Evolutionary conservation across 2,329 filamentous ascomycete genomes (phyloP).

Genomic region (Verticillium nubilum): DNA sequence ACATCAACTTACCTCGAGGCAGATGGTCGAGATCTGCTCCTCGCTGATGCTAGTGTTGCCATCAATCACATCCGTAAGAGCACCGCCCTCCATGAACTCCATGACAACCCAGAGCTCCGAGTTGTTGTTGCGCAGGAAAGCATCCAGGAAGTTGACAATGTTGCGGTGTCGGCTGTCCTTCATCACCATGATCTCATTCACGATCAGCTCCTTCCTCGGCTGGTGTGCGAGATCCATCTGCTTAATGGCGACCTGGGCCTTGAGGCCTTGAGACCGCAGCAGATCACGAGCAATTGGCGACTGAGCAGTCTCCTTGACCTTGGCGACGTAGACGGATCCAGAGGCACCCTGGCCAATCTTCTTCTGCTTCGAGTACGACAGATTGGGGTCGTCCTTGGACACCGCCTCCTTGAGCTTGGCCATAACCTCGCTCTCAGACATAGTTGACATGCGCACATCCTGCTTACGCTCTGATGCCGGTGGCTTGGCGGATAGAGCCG

Average conservation of each 20-base stretch:
- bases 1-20: constrained; percentile 68
- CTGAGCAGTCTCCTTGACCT: constrained; percentile 83
- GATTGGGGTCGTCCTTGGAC: constrained; percentile 87
- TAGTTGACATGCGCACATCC: constrained; percentile 96
- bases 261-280: constrained; percentile 70
- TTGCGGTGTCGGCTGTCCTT: constrained; percentile 98
- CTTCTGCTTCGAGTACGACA: constrained; percentile 98
- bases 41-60: constrained; percentile 93
- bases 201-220: constrained; percentile 94
- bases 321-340: constrained; percentile 95
- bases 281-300: constrained; percentile 75
- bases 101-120: constrained; percentile 98
- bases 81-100: constrained; percentile 99
- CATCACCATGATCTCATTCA: constrained; percentile 99
- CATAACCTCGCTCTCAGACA: constrained; percentile 98
- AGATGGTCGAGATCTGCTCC: constrained; percentile 97
- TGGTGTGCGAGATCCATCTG: constrained; percentile 99
- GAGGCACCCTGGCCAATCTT: constrained; percentile 99
- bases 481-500: constrained; percentile 80
- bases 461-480: constrained; percentile 71
- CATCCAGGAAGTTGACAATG: constrained; percentile 98
- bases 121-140: constrained; percentile 91
- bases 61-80: constrained; percentile 96
- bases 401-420: constrained; percentile 89
- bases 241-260: constrained; percentile 95